Percentiles rank a stretch among this genome's conserved stretches.
phyloP scores from a whole-genome alignment of 2,329 filamentous ascomycete species.

The Rugonectria rugulosa region DNA sequence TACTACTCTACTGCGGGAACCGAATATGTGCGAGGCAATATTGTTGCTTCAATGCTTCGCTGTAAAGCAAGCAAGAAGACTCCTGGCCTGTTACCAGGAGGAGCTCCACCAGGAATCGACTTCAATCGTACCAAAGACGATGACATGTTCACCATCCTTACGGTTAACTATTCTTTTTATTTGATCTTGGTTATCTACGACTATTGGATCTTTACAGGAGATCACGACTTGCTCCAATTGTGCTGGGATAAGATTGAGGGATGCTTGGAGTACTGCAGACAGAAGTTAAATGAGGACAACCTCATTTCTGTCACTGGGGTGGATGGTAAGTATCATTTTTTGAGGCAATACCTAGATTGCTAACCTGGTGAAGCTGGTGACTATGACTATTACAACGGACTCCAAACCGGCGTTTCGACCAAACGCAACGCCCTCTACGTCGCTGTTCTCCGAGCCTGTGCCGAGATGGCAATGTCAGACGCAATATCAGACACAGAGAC shows the following conservation, averaged over 20 bases:
- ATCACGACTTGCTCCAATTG: neutral
- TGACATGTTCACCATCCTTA: neutral
- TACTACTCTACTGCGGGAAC: neutral
- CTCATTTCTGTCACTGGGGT: neutral
- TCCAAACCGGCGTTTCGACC: neutral
- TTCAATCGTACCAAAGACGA: neutral
- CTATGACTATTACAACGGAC: neutral
- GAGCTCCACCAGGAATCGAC: neutral
- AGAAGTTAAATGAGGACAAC: neutral
- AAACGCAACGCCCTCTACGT: constrained; percentile 3
- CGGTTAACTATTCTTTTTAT: constrained; percentile 7
- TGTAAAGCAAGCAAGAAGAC: constrained; percentile 5
- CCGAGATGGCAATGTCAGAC: neutral
- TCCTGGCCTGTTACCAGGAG: neutral
- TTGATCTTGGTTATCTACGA: constrained; percentile 3
- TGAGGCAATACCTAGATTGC: too few species aligned
- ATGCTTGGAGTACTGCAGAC: neutral
- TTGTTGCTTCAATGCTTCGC: constrained; percentile 9
- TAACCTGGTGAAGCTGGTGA: neutral
- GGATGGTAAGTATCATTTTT: neutral
- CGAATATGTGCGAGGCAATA: constrained; percentile 1
- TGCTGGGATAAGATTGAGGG: neutral
- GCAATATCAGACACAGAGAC: neutral
- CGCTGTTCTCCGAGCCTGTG: neutral
- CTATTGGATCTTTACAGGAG: constrained; percentile 4